Evolutionary conservation across 1,139 yeast genomes (phyloP).

Genomic region (Diutina mesorugosa): DNA sequence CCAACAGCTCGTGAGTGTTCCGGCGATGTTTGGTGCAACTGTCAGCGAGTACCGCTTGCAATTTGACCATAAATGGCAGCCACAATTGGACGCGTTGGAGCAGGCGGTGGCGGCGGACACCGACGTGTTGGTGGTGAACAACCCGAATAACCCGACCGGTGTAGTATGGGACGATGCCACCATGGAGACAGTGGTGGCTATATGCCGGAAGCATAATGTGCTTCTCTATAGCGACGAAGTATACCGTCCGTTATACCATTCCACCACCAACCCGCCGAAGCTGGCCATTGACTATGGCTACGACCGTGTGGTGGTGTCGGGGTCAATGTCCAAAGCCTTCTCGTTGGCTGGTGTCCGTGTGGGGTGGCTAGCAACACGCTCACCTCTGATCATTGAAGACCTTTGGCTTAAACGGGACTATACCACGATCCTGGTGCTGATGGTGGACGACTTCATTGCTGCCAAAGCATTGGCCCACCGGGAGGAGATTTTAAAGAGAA

Average conservation of each 20-base stretch:
- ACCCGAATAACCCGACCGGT: conserved; percentile 48
- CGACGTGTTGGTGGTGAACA: conserved; percentile 32
- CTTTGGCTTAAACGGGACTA: conserved; percentile 35
- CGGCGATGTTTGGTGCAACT: conserved; percentile 28
- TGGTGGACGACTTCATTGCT: conserved; percentile 36
- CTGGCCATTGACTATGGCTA: conserved; percentile 32
- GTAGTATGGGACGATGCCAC: conserved; percentile 24
- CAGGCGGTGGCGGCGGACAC: conserved; percentile 12
- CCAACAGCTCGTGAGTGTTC: conserved; percentile 40
- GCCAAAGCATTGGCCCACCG: conserved; percentile 26
- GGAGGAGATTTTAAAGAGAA: conserved; percentile 22
- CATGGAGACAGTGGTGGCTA: conserved; percentile 21
- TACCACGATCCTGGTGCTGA: conserved; percentile 37
- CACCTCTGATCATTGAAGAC: conserved; percentile 16
- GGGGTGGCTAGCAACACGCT: conserved; percentile 38
- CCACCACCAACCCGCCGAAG: conserved; percentile 12
- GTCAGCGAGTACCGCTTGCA: conserved; percentile 22
- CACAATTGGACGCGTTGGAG: conserved; percentile 21
- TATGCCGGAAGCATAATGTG: conserved; percentile 22
- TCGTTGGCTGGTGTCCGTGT: conserved; percentile 42
- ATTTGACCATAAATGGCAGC: conserved; percentile 21
- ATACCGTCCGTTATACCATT: conserved; percentile 39
- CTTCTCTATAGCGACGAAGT: conserved; percentile 41
- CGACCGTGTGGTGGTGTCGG: conserved; percentile 32
- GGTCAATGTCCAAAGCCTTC: conserved; percentile 43